Percentiles rank a stretch among this genome's conserved stretches.
These are phyloP conservation scores for Dichotomocladium elegans DNA, from an alignment of 371 early-diverging fungal species.

Conservation along the genomic window DNA sequence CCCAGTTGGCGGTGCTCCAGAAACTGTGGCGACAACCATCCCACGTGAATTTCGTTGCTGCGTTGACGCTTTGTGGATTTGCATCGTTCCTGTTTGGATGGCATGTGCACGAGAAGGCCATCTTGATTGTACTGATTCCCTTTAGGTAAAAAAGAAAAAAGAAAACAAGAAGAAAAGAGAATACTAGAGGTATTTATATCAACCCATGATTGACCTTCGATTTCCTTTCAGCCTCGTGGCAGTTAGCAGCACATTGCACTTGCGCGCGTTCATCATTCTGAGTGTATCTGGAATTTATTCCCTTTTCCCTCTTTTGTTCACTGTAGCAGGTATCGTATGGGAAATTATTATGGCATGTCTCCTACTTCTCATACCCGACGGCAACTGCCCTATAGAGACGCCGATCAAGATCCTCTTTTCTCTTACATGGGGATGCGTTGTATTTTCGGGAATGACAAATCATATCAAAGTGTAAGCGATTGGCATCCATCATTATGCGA, in stretches of 20 bases:
- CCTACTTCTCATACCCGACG: neutral
- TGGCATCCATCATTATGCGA: neutral
- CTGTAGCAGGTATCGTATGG: slow-evolving; percentile 67
- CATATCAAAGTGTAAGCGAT: slow-evolving; percentile 34
- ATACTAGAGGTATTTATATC: slow-evolving; percentile 2
- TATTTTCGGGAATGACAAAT: slow-evolving; percentile 45
- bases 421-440: slow-evolving; percentile 52
- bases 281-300: slow-evolving; percentile 72
- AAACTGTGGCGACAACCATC: slow-evolving; percentile 67
- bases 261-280: slow-evolving; percentile 61
- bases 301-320: slow-evolving; percentile 86
- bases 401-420: slow-evolving; percentile 57
- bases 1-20: slow-evolving; percentile 61
- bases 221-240: slow-evolving; percentile 38
- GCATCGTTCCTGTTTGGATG: slow-evolving; percentile 93
- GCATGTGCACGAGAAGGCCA: slow-evolving; percentile 98
- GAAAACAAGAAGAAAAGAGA: too few species aligned
- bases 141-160: slow-evolving; percentile 48
- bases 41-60: slow-evolving; percentile 66
- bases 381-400: slow-evolving; percentile 44
- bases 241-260: slow-evolving; percentile 40
- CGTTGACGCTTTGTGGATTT: slow-evolving; percentile 78
- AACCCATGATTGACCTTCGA: neutral
- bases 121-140: slow-evolving; percentile 82
- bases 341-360: neutral